Evolutionary conservation across 192 early-diverging fungal species (phyloP), one percentile per base, ranked within the genome.

Genomic region (Podila clonocystis): DNA sequence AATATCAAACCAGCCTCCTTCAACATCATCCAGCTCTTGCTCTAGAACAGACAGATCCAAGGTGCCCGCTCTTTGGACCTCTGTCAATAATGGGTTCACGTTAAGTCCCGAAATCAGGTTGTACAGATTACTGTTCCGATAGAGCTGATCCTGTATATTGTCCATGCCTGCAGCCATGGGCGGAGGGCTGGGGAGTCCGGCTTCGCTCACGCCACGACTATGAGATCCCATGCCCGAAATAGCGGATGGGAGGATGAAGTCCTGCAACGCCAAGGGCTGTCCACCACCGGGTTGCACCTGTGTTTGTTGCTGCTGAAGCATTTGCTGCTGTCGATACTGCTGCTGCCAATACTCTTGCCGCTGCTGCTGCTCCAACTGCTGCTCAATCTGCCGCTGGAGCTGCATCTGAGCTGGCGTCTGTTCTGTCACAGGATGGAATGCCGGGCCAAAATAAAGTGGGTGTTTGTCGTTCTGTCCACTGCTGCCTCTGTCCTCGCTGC

Each of bases 1-100:
- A 22, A 80, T 73, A 41, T 80, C 77, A 24, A 80, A 63, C 77
- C 77, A 80, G n/a, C 77, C 77, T 17, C 77, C 77, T 24, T 80
- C 77, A 19, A 80, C 77, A 65, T 73, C 77, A 33, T 80, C 77
- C 62, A 80, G 22, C 28, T 80, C 77, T 29, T 80, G 77, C 30
- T 80, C 77, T 24, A 80, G 49, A 0, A 67, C 71, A 15, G 77
- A 80, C 4, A 80, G 49, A 33, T 80, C 77, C 31, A 80, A 52
- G 31, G 77, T 80, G 36, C 77, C 77, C 2, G 77, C 77, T 0
- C 77, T 64, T 41, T 80, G 77, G 30, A 80, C 70, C 49, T 80
- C 77, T 11, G 77, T 80, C 29, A 80, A 48, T 0, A 80, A 34
- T 15, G 77, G 60, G 29, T 80, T 80, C 41, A 80, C 77, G 48